Base-by-base conservation (phyloP, 371 early-diverging fungal species). In the Mortierella sp. region DNA sequence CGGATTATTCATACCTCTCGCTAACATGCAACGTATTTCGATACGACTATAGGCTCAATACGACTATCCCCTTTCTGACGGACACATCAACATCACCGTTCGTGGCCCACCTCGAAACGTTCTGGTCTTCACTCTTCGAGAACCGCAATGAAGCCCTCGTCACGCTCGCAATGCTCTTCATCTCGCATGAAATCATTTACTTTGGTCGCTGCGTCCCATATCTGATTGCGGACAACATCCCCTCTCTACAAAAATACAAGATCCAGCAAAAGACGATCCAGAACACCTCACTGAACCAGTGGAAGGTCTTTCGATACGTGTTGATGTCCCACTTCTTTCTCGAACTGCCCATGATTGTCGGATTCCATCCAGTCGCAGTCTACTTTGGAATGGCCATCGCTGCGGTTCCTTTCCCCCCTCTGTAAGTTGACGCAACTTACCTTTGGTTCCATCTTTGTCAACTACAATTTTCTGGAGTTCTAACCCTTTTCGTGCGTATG, bases 321-420 rank as follows among this genome's bases (percentile, higher is more conserved):
- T 69, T 96, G 24, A 83, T 87, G 60, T 80, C 80, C 48, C 96
- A 96, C 60, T 86, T 93, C 69, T 49, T 88, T 15, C 84, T 92
- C 58, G 93, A 94, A 80, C 86, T 92, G 19, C 97, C 97, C 49
- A 81, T 95, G 82, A 92, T 94, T 81, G 84, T 93, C 48, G 76
- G 82, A 14, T 97, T 97, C 83, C 89, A 95, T 73, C 95, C 96
- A 6, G 72, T 90, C 64, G 95, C 94, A 19, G 84, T 84, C 62
- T 60, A 86, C 39, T 83, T 95, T 42, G 96, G 95, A 46, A 95
- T 96, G 89, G 83, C 90, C 28, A 86, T 94, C 44, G 72, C 85
- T 12, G 90, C 91, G 12, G 83, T 89, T 50, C 95, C 97, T 41
- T 91, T 97, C 70, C 97, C 97, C 12, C 70, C 82, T 31, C 86